Conservation (phyloP, 2,329 filamentous ascomycete species). For the Phialocephala sp. region DNA sequence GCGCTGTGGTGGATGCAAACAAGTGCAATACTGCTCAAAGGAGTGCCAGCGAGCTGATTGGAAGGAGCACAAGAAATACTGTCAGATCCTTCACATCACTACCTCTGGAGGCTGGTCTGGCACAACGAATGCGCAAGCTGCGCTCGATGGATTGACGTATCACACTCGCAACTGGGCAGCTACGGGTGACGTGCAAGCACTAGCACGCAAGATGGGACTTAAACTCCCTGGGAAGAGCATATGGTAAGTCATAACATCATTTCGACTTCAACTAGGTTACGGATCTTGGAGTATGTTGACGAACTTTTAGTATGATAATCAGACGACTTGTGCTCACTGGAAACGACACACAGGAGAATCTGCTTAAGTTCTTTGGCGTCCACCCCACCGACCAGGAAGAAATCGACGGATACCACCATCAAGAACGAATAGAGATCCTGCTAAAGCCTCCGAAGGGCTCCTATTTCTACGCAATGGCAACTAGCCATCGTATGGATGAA, state of each 20-base stretch:
- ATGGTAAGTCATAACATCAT: not conserved
- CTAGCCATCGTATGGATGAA: not conserved
- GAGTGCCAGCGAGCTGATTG: slow-evolving; percentile 14
- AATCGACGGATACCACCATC: not conserved
- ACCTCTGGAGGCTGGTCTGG: not conserved
- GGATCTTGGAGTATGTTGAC: not conserved
- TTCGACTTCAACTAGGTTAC: not conserved
- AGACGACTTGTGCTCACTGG: not conserved
- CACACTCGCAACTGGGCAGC: not conserved
- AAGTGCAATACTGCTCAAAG: slow-evolving; percentile 8
- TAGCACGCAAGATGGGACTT: not conserved
- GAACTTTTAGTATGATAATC: not conserved
- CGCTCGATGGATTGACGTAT: not conserved
- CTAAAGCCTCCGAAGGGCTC: not conserved
- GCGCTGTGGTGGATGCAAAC: not conserved
- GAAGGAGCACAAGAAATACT: slow-evolving; percentile 34
- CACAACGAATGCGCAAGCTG: not conserved
- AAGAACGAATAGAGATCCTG: not conserved
- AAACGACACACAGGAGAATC: not conserved
- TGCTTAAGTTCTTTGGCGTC: not conserved
- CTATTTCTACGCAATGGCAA: not conserved
- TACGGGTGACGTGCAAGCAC: not conserved
- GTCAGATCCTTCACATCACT: not conserved
- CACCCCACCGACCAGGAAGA: not conserved
- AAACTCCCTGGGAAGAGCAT: not conserved